A percentile compares a stretch with the other conserved stretches of the same genome.
phyloP scores from a whole-genome alignment of 2,329 filamentous ascomycete genomes.

The Cryphonectria parasitica region DNA sequence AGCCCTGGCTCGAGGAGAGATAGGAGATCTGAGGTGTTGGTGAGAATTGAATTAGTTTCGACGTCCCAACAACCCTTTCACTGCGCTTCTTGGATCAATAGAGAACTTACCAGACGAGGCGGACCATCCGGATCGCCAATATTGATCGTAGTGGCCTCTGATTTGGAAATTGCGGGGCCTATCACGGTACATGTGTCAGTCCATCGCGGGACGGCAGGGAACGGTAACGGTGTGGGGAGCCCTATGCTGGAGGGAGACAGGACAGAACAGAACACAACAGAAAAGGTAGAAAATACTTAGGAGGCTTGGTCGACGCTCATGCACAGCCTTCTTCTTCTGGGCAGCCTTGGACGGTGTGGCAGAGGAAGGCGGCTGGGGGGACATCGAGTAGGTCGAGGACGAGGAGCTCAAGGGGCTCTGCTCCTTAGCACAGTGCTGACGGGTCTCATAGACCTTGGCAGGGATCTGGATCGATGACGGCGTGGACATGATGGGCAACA shows the following conservation, averaged over 20 bases:
- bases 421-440: conserved; percentile 41
- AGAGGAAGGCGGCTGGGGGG: conserved; percentile 51
- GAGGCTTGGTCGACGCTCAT: conserved; percentile 63
- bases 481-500: conserved; percentile 52
- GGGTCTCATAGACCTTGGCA: conserved; percentile 39
- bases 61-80: not conserved
- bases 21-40: conserved; percentile 68
- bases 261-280: conserved; percentile 30
- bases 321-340: conserved; percentile 48
- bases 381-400: conserved; percentile 62
- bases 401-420: conserved; percentile 53
- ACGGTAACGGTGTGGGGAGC: not conserved
- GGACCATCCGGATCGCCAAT: conserved; percentile 75
- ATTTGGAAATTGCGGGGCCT: conserved; percentile 74
- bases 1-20: conserved; percentile 78
- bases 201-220: conserved; percentile 16
- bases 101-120: conserved; percentile 65
- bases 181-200: conserved; percentile 28
- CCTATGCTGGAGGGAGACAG: not conserved
- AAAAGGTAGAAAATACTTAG: conserved; percentile 53
- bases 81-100: not conserved
- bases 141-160: conserved; percentile 81
- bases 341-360: conserved; percentile 46
- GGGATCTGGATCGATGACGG: conserved; percentile 71
- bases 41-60: not conserved